These are phyloP conservation scores for Fraxinus sp. DNA, from an alignment of 305 asterid species.

Conservation along the genomic window DNA sequence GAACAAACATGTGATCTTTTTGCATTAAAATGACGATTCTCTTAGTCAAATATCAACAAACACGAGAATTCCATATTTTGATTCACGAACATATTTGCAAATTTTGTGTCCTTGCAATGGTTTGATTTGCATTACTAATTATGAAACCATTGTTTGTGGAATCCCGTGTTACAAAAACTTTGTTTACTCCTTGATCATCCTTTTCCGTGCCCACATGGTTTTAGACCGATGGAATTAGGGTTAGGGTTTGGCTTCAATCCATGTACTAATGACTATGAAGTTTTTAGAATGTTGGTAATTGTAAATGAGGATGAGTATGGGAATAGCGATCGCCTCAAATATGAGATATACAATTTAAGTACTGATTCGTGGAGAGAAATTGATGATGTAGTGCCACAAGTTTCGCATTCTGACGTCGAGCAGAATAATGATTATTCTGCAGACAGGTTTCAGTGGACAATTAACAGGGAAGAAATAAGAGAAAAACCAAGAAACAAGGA, in stretches of 20 bases:
- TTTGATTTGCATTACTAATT: neutral
- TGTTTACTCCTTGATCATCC: neutral
- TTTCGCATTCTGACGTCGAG: too few species aligned
- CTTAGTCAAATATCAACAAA: neutral
- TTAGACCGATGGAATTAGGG: neutral
- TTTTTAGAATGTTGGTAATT: neutral
- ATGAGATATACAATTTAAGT: neutral
- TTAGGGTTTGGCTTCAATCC: neutral
- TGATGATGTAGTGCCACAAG: too few species aligned
- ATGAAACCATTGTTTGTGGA: neutral
- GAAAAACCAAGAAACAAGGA: too few species aligned
- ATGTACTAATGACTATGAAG: neutral
- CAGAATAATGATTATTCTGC: too few species aligned
- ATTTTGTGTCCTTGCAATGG: constrained; percentile 15
- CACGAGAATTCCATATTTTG: neutral
- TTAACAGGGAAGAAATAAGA: too few species aligned
- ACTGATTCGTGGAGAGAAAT: neutral
- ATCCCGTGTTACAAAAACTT: neutral
- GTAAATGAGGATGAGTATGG: neutral
- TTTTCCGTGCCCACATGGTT: neutral
- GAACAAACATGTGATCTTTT: neutral
- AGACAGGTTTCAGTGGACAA: too few species aligned
- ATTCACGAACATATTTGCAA: fast-evolving
- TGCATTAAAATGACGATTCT: neutral
- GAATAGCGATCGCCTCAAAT: neutral